phyloP scores from a whole-genome alignment of 2,329 filamentous ascomycete genomes.

The Aspergillus glaucus region DNA sequence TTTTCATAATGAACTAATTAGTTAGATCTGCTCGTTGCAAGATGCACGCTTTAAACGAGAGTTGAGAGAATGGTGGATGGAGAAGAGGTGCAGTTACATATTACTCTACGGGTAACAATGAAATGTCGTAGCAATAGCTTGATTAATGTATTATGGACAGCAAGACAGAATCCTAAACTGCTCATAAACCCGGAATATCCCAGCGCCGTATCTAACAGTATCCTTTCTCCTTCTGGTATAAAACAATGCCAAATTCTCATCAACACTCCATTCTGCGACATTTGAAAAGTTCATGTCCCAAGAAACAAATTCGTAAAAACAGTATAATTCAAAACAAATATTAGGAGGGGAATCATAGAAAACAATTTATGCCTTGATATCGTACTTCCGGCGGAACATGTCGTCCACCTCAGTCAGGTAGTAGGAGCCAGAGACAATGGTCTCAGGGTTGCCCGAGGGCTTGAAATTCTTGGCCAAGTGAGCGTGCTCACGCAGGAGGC shows the following conservation, averaged over 20 bases:
- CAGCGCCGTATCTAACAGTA: not conserved
- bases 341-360: conserved; percentile 9
- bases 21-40: too few relatives aligned
- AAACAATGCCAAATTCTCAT: not conserved
- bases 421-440: conserved; percentile 62
- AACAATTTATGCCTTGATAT: conserved; percentile 59
- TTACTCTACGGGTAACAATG: too few relatives aligned
- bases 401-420: conserved; percentile 76
- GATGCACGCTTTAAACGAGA: not conserved
- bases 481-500: conserved; percentile 72
- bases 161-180: not conserved
- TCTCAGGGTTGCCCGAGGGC: conserved; percentile 62
- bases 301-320: conserved; percentile 13
- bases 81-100: not conserved
- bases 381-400: conserved; percentile 78
- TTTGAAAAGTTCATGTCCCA: conserved; percentile 26
- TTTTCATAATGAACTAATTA: not conserved
- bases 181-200: not conserved
- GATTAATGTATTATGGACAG: not conserved
- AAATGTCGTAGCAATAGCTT: not conserved
- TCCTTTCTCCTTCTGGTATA: not conserved
- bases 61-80: not conserved
- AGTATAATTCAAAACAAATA: conserved; percentile 10
- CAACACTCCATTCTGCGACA: conserved; percentile 5
- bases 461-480: conserved; percentile 75